Evolutionary conservation across 257 asterid species (phyloP), one percentile per base, ranked within the genome.

Genomic region (Solanum boliviense): DNA sequence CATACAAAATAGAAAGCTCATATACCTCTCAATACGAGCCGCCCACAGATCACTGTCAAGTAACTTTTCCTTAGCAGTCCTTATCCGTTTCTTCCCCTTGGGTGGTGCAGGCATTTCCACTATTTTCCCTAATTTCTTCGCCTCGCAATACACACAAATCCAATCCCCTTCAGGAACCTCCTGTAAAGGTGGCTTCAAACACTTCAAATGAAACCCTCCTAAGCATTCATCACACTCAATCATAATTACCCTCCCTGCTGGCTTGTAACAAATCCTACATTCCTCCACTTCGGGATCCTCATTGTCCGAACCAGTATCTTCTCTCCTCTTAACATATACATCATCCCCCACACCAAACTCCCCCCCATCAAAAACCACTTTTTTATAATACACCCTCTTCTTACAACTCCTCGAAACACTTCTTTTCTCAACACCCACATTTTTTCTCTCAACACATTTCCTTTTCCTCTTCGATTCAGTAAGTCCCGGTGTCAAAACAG

Each of bases 21-120:
- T 72, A 86, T 79, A 95, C 99, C 98, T 93, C 90, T 95, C 98
- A 7, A 97, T 93, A 41, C 52, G 93, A 25, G 94, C 96, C 25
- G 98, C 99, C 98, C 98, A 97, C 87, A 97, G 88, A 91, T 95
- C 98, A 72, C 99, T 93, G 13, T 98, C 93, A 84, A 97, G 98
- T 88, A 97, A 88, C 92, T 95, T 97, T 91, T 95, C 98, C 90
- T 95, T 90, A 1, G 95, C 95, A 70, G 98, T 95, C 92, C 99
- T 95, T 16, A 88, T 88, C 86, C 94, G 91, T 93, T 90, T 95
- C 92, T 91, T 95, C 89, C 98, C 98, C 74, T 29, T 58, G 5
- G 94, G 95, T 10, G 98, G 98, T 89, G 75, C 90, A 5, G 96
- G 96, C 76, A 93, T 92, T 83, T 93, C 89, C 78, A 93, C 87